A percentile compares a stretch with the other conserved stretches of the same genome.
Evolutionary conservation across 2,329 filamentous ascomycete genomes (phyloP).

Genomic region (Diaporthe caulivora): DNA sequence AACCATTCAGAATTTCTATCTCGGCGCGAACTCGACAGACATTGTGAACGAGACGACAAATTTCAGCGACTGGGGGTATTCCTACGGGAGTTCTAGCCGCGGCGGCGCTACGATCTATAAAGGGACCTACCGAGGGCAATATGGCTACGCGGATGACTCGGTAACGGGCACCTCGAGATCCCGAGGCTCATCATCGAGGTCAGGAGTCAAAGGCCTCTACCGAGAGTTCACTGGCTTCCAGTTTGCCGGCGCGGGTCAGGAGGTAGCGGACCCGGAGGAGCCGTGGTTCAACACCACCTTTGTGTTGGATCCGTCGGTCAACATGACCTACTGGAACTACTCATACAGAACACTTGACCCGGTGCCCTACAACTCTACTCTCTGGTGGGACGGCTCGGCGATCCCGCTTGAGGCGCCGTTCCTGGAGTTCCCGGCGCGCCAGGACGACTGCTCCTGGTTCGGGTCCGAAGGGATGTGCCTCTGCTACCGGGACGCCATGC

Average conservation of each 20-base stretch:
- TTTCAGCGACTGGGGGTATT: slow-evolving; percentile 4
- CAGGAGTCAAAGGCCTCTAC: not conserved
- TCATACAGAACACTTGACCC: not conserved
- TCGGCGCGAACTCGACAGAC: not conserved
- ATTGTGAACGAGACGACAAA: not conserved
- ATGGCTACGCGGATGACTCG: not conserved
- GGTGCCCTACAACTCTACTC: slow-evolving; percentile 30
- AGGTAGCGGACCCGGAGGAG: not conserved
- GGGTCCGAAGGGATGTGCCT: not conserved
- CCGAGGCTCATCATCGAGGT: not conserved
- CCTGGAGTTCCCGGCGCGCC: not conserved
- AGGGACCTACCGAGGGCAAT: not conserved
- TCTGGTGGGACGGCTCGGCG: slow-evolving; percentile 24
- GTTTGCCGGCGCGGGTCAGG: slow-evolving; percentile 12
- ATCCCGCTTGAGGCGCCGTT: slow-evolving; percentile 30
- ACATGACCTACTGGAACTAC: not conserved
- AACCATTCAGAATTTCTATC: slow-evolving; percentile 1
- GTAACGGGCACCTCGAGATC: not conserved
- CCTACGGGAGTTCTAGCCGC: not conserved
- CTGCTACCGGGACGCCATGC: slow-evolving; percentile 10
- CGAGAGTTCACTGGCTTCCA: slow-evolving; percentile 27
- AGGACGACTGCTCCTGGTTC: not conserved
- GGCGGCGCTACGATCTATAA: not conserved
- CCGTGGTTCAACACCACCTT: slow-evolving; percentile 27
- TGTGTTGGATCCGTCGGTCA: slow-evolving; percentile 8